Percentiles rank a stretch among this genome's conserved stretches.
Evolutionary conservation across 768 basidiomycete species (phyloP).

Genomic region (Dentipellis fragilis): DNA sequence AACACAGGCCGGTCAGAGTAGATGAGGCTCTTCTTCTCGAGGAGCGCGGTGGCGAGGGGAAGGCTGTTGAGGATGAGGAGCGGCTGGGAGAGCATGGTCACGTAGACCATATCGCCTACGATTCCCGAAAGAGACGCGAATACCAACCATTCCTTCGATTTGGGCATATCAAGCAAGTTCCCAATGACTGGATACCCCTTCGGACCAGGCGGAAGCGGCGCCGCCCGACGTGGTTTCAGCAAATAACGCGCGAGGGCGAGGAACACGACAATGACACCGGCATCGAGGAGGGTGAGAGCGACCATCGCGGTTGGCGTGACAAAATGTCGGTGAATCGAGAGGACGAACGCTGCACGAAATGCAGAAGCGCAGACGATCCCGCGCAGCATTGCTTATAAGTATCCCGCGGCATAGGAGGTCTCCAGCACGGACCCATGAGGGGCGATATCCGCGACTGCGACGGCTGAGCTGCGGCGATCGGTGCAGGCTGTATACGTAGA

Average conservation of each 20-base stretch:
- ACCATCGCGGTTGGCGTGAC: not conserved
- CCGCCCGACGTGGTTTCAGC: not conserved
- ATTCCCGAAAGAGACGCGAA: constrained; percentile 6
- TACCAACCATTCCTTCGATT: constrained; percentile 8
- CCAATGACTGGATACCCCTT: constrained; percentile 13
- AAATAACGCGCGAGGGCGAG: not conserved
- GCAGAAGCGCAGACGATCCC: too few species aligned
- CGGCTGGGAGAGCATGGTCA: constrained; percentile 22
- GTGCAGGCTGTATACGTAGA: too few species aligned
- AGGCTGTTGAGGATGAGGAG: constrained; percentile 40
- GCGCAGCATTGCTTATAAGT: too few species aligned
- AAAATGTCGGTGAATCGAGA: too few species aligned
- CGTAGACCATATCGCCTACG: constrained; percentile 3
- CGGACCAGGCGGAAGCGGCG: constrained; percentile 14
- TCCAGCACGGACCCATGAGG: too few species aligned
- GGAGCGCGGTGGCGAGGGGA: constrained; percentile 27
- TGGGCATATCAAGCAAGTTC: constrained; percentile 14
- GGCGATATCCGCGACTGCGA: too few species aligned
- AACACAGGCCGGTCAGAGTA: constrained; percentile 40
- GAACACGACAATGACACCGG: not conserved
- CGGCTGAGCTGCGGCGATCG: too few species aligned
- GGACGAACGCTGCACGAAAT: too few species aligned
- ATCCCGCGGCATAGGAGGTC: too few species aligned
- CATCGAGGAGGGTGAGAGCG: not conserved
- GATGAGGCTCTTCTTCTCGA: constrained; percentile 36